A percentile compares a stretch with the other conserved stretches of the same genome.
Evolutionary conservation across 345 rosid species (phyloP).

Genomic region (Ceriops decandra): DNA sequence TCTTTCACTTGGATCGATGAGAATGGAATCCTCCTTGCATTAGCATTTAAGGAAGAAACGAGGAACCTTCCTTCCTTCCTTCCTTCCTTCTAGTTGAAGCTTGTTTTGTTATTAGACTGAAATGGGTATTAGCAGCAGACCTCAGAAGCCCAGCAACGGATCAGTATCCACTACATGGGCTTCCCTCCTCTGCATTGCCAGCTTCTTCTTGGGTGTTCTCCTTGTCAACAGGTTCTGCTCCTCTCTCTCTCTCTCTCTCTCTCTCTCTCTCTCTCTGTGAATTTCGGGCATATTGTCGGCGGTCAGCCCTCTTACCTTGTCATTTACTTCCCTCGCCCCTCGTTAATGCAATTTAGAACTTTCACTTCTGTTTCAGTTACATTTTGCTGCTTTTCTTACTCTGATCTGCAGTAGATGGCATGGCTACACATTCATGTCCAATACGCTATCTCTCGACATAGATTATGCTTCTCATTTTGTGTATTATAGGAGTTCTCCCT

Average conservation of each 20-base stretch:
- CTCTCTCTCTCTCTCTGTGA: constrained; percentile 1
- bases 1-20: too few relatives aligned
- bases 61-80: constrained; percentile 29
- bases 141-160: constrained; percentile 55
- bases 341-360: background rate
- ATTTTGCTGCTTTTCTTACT: background rate
- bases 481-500: too few relatives aligned
- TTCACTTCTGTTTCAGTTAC: background rate
- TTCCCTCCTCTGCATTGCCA: constrained; percentile 59
- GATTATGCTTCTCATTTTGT: background rate
- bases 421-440: constrained; percentile 11
- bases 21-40: constrained; percentile 24
- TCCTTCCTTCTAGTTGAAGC: constrained; percentile 27
- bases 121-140: constrained; percentile 55
- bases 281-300: constrained; percentile 40
- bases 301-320: constrained; percentile 20
- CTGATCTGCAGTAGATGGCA: constrained; percentile 10
- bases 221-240: constrained; percentile 57
- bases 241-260: constrained; percentile 15
- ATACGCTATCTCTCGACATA: constrained; percentile 11
- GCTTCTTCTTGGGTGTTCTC: constrained; percentile 66
- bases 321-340: background rate
- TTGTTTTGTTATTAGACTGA: constrained; percentile 11
- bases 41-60: background rate
- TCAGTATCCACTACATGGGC: constrained; percentile 62